These are phyloP conservation scores for Adiantum capillusveneris DNA, from an alignment of 75 land plant species.

Conservation along the genomic window DNA sequence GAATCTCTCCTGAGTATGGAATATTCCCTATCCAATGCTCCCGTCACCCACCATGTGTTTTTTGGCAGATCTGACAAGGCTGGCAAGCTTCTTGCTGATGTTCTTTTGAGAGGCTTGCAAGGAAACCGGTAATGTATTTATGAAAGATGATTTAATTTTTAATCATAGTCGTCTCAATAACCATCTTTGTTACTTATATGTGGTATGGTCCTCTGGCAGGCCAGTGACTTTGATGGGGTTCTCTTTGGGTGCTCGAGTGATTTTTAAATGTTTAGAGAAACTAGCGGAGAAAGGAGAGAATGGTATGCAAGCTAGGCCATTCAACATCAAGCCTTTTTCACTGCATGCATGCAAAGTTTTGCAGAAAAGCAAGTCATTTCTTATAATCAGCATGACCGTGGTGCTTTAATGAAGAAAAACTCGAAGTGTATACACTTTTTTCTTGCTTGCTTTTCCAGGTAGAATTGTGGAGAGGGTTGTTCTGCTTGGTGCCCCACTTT, in stretches of 20 bases:
- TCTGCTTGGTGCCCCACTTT: slow-evolving; percentile 86
- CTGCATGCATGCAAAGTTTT: too few relatives aligned
- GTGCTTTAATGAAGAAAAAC: too few relatives aligned
- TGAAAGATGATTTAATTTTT: too few relatives aligned
- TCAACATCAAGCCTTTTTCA: too few relatives aligned
- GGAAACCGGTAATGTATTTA: slow-evolving; percentile 56
- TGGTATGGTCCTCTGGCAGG: slow-evolving; percentile 42
- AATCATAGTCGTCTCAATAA: not conserved
- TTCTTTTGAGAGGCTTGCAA: slow-evolving; percentile 68
- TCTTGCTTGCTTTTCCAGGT: not conserved
- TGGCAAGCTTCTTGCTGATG: slow-evolving; percentile 83
- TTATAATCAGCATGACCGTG: too few relatives aligned
- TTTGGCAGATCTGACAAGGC: slow-evolving; percentile 87
- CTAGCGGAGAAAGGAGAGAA: slow-evolving; percentile 60
- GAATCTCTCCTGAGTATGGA: too few relatives aligned
- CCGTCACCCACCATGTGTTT: too few relatives aligned
- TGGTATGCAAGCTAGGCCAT: too few relatives aligned
- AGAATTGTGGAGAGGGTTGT: slow-evolving; percentile 92
- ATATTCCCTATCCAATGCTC: too few relatives aligned
- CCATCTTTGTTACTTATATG: not conserved
- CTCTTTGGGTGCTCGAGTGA: slow-evolving; percentile 90
- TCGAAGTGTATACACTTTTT: not conserved
- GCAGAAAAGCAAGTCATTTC: too few relatives aligned
- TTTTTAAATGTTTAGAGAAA: slow-evolving; percentile 76
- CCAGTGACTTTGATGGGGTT: slow-evolving; percentile 93